Evolutionary conservation across 2,329 filamentous ascomycete genomes (phyloP).

Genomic region (Amylocarpus encephaloides): DNA sequence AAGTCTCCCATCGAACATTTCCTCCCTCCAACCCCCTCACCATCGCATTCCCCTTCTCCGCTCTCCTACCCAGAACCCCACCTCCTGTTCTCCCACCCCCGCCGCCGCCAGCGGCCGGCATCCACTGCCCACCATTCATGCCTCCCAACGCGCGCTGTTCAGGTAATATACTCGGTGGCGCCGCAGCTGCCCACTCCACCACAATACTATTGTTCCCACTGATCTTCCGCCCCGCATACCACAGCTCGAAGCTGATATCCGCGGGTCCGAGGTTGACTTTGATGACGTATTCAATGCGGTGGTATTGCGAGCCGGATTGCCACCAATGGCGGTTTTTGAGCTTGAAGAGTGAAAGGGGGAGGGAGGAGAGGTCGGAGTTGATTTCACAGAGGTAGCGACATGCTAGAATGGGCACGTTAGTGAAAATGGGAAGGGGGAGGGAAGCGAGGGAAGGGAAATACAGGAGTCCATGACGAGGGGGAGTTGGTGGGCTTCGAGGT

Average conservation of each 20-base stretch:
- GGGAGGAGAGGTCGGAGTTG: constrained; percentile 11
- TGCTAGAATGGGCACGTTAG: background rate
- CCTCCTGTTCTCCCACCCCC: background rate
- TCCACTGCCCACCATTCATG: background rate
- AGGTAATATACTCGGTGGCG: constrained; percentile 16
- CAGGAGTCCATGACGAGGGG: constrained; percentile 9
- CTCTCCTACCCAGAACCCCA: background rate
- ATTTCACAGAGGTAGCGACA: constrained; percentile 11
- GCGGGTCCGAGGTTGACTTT: constrained; percentile 14
- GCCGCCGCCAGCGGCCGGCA: background rate
- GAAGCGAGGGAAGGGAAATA: background rate
- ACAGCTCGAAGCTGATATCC: constrained; percentile 11
- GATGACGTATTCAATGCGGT: constrained; percentile 12
- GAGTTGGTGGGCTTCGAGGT: constrained; percentile 8
- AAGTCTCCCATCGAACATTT: too few species aligned
- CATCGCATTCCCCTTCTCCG: too few species aligned
- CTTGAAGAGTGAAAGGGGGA: constrained; percentile 11
- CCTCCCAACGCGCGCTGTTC: background rate
- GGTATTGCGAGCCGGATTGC: constrained; percentile 12
- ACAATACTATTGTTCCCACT: constrained; percentile 9
- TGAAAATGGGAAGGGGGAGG: background rate
- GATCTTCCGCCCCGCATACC: constrained; percentile 11
- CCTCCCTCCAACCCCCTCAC: too few species aligned
- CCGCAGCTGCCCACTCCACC: constrained; percentile 11
- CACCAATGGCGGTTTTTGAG: constrained; percentile 16